phyloP scores from a whole-genome alignment of 805 yeast species.

The Teunomyces atbi region DNA sequence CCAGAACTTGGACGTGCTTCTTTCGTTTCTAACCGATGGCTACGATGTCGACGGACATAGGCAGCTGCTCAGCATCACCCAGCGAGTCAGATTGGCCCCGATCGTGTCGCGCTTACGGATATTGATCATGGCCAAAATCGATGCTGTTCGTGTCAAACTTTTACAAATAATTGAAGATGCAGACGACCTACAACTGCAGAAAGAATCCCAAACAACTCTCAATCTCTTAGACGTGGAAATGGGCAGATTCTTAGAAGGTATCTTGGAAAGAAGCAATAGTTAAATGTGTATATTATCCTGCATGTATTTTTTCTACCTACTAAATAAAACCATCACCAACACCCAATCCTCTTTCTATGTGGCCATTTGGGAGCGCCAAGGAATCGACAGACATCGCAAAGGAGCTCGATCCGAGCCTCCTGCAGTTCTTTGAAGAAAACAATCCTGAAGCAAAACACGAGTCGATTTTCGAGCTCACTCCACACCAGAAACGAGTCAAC shows the following conservation, averaged over 20 bases:
- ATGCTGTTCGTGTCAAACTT: slow-evolving; percentile 13
- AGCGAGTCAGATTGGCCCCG: slow-evolving; percentile 49
- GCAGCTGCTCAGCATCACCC: slow-evolving; percentile 45
- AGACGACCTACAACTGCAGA: not conserved
- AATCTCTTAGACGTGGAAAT: slow-evolving; percentile 33
- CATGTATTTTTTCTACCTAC: slow-evolving; percentile 5
- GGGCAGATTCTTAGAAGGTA: slow-evolving; percentile 39
- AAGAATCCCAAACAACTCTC: slow-evolving; percentile 3
- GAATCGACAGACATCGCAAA: slow-evolving; percentile 27
- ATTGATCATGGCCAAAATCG: slow-evolving; percentile 30
- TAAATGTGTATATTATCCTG: not conserved
- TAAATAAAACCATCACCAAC: not conserved
- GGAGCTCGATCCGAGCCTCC: slow-evolving; percentile 34
- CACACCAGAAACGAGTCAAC: slow-evolving; percentile 27
- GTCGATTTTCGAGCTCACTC: slow-evolving; percentile 21
- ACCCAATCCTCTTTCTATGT: slow-evolving; percentile 17
- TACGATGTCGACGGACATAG: slow-evolving; percentile 22
- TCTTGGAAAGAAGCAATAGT: slow-evolving; percentile 26
- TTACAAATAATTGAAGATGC: slow-evolving; percentile 1
- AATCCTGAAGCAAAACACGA: slow-evolving; percentile 28
- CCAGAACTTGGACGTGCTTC: slow-evolving; percentile 36
- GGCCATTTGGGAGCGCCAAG: slow-evolving; percentile 27
- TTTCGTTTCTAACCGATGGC: slow-evolving; percentile 28
- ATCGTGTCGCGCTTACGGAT: slow-evolving; percentile 54
- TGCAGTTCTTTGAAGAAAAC: slow-evolving; percentile 27